Percentiles rank a stretch among this genome's conserved stretches.
Conservation (phyloP, 441 rosid genomes). For the Aquilaria agallochum region DNA sequence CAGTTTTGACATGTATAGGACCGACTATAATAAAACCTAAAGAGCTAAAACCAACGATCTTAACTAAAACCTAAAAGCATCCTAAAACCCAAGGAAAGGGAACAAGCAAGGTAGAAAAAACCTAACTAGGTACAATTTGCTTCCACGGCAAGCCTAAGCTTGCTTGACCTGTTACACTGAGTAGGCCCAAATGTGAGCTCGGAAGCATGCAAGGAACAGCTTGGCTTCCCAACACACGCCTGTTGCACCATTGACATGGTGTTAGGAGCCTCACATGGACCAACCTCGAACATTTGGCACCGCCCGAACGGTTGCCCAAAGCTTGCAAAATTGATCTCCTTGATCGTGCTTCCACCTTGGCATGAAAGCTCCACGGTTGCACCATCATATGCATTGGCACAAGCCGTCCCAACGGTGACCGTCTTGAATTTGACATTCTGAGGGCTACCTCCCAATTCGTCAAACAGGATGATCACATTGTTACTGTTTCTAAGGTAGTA, state of each 20-base stretch:
- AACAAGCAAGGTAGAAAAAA: too few species aligned
- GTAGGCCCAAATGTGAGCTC: neutral
- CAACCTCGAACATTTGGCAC: constrained; percentile 15
- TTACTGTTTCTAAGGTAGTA: constrained; percentile 22
- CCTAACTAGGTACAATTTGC: neutral
- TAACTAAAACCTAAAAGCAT: too few species aligned
- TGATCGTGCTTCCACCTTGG: constrained; percentile 22
- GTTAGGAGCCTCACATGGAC: constrained; percentile 18
- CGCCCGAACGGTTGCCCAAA: constrained; percentile 37
- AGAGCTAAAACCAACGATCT: too few species aligned
- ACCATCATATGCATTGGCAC: constrained; percentile 30
- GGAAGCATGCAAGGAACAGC: constrained; percentile 1
- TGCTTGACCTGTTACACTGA: neutral
- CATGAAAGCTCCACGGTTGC: constrained; percentile 33
- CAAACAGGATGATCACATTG: constrained; percentile 35
- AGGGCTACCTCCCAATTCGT: constrained; percentile 48
- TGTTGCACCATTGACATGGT: neutral
- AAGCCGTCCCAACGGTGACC: constrained; percentile 29
- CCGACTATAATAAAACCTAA: too few species aligned
- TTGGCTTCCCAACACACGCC: constrained; percentile 6
- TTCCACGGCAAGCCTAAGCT: neutral
- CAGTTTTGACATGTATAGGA: too few species aligned
- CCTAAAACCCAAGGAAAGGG: too few species aligned
- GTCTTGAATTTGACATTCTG: constrained; percentile 32
- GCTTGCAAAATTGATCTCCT: constrained; percentile 38